Percentiles rank a stretch among this genome's conserved stretches.
Conservation (phyloP, 257 asterid genomes). For the Rauvolfia tetraphylla region DNA sequence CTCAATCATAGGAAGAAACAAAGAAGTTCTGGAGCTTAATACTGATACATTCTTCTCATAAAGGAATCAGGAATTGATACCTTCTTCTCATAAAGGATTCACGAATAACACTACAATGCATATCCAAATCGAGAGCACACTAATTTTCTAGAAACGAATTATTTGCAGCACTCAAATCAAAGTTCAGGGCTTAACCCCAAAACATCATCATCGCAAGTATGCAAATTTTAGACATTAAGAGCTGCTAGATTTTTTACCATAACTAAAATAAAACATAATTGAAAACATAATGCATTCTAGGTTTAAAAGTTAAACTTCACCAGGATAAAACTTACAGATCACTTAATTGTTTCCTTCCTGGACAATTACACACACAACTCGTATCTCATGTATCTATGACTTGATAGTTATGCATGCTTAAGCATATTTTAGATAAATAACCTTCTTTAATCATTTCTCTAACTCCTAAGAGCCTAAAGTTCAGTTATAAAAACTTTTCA, state of each 20-base stretch:
- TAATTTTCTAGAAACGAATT: not conserved
- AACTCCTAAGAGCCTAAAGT: not conserved
- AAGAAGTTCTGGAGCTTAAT: not conserved
- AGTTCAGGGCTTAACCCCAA: not conserved
- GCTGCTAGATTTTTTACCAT: not conserved
- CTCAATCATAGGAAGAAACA: not conserved
- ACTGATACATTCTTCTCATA: not conserved
- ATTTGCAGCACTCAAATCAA: not conserved
- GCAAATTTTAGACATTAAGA: not conserved
- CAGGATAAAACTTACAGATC: not conserved
- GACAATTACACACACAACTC: not conserved
- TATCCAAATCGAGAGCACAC: not conserved
- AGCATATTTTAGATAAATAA: not conserved
- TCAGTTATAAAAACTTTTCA: not conserved
- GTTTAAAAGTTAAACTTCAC: not conserved
- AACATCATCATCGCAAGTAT: not conserved
- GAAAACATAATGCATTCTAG: not conserved
- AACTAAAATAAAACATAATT: not conserved
- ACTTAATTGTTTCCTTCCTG: not conserved
- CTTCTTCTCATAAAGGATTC: too few species aligned
- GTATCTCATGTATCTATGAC: not conserved
- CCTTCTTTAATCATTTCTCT: not conserved
- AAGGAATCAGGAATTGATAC: too few species aligned
- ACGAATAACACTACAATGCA: not conserved
- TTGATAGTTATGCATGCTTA: not conserved